A percentile compares a stretch with the other conserved stretches of the same genome.
These are phyloP conservation scores for Rhynchosporium graminicola DNA, from an alignment of 2,329 filamentous ascomycete genomes.

Conservation along the genomic window DNA sequence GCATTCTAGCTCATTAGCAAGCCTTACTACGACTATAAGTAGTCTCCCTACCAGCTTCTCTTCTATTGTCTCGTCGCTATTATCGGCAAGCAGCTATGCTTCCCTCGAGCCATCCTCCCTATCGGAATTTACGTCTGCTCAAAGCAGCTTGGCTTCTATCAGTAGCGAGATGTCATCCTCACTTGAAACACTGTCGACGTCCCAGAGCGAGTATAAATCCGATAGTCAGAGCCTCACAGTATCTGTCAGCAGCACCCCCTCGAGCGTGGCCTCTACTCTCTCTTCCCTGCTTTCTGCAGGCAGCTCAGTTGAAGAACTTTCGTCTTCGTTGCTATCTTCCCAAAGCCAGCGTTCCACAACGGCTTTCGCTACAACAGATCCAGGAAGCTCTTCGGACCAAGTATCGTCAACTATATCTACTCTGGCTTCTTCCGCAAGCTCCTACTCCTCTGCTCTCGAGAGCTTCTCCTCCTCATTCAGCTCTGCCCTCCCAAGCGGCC, in stretches of 20 bases:
- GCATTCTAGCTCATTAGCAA: too few species aligned
- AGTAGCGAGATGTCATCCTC: not conserved
- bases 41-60: too few species aligned
- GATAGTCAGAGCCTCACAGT: not conserved
- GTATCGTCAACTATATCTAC: not conserved
- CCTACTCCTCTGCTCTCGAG: not conserved
- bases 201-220: not conserved
- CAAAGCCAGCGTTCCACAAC: not conserved
- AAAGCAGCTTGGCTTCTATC: not conserved
- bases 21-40: too few species aligned
- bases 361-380: not conserved
- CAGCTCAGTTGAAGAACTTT: not conserved
- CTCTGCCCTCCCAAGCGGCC: not conserved
- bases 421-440: not conserved
- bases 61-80: too few species aligned
- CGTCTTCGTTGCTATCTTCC: not conserved
- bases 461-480: not conserved
- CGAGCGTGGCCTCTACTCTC: not conserved
- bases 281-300: not conserved
- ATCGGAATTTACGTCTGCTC: not conserved
- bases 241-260: not conserved
- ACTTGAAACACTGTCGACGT: not conserved
- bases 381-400: not conserved
- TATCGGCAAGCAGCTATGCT: too few species aligned
- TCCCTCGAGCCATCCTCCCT: too few species aligned